Evolutionary conservation across 2,329 filamentous ascomycete genomes (phyloP).

Genomic region (Hypoxylon rubiginosum): DNA sequence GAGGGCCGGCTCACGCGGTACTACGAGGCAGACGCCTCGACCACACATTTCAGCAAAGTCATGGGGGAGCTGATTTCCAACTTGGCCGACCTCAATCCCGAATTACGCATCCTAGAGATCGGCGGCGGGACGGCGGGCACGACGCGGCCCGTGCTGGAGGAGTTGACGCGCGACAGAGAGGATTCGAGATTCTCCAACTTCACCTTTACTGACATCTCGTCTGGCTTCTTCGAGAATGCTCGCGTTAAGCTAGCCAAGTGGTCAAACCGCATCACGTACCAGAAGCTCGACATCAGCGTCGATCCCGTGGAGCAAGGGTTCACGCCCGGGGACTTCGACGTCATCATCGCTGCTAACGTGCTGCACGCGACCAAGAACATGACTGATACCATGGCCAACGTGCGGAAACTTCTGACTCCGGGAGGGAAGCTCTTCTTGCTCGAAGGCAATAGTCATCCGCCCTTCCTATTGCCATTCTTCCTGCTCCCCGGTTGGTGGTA

Average conservation of each 20-base stretch:
- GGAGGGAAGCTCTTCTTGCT: slow-evolving; percentile 33
- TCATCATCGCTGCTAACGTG: slow-evolving; percentile 36
- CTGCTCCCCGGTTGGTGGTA: slow-evolving; percentile 29
- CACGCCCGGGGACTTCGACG: slow-evolving; percentile 10
- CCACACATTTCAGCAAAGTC: neutral
- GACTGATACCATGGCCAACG: slow-evolving; percentile 33
- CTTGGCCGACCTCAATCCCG: neutral
- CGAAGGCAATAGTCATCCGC: slow-evolving; percentile 11
- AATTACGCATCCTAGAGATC: neutral
- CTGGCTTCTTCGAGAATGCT: neutral
- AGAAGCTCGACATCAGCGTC: slow-evolving; percentile 19
- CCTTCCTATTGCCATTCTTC: slow-evolving; percentile 6
- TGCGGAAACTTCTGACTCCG: slow-evolving; percentile 41
- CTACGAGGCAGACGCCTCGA: neutral
- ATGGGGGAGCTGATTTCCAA: neutral
- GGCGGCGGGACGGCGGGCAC: neutral
- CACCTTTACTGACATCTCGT: neutral
- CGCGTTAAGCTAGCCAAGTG: neutral
- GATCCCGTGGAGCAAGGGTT: slow-evolving; percentile 21
- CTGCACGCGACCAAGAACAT: slow-evolving; percentile 45
- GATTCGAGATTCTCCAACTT: neutral
- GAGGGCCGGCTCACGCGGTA: neutral
- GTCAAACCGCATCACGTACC: neutral
- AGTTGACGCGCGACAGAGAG: neutral
- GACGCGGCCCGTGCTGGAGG: neutral